Conservation (phyloP, 345 rosid genomes). For the Pistacia atlantica region DNA sequence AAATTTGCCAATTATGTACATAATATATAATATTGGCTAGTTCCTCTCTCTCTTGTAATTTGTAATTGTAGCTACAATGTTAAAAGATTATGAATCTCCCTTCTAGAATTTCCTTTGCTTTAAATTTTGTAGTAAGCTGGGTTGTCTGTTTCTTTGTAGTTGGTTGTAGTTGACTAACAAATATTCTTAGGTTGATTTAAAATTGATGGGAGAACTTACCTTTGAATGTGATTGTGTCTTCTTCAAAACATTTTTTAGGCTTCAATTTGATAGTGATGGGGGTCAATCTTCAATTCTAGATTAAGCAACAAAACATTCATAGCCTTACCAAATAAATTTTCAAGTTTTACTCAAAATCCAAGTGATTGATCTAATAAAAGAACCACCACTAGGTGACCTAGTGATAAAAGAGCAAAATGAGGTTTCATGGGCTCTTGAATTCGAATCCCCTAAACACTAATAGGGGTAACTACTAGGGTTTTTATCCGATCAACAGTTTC, state of each 20-base stretch:
- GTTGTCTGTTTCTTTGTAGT: slow-evolving; percentile 41
- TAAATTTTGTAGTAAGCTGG: slow-evolving; percentile 28
- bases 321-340: not conserved
- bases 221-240: not conserved
- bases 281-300: slow-evolving; percentile 12
- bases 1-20: not conserved
- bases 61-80: too few species aligned
- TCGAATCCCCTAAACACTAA: too few species aligned
- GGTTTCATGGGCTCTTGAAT: too few species aligned
- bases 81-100: too few species aligned
- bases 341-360: too few species aligned
- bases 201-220: slow-evolving; percentile 10
- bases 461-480: too few species aligned
- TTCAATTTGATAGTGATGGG: slow-evolving; percentile 1
- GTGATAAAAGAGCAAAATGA: too few species aligned
- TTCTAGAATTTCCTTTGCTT: slow-evolving; percentile 11
- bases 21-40: not conserved
- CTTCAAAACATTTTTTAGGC: not conserved
- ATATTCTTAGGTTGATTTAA: not conserved
- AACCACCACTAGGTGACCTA: too few species aligned
- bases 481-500: too few species aligned
- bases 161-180: slow-evolving; percentile 18
- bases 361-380: too few species aligned
- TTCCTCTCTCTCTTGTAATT: too few species aligned
- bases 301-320: slow-evolving; percentile 3